Percentiles rank a stretch among this genome's conserved stretches.
phyloP scores from a whole-genome alignment of 2,329 filamentous ascomycete genomes.

The Diaporthe citriasiana region DNA sequence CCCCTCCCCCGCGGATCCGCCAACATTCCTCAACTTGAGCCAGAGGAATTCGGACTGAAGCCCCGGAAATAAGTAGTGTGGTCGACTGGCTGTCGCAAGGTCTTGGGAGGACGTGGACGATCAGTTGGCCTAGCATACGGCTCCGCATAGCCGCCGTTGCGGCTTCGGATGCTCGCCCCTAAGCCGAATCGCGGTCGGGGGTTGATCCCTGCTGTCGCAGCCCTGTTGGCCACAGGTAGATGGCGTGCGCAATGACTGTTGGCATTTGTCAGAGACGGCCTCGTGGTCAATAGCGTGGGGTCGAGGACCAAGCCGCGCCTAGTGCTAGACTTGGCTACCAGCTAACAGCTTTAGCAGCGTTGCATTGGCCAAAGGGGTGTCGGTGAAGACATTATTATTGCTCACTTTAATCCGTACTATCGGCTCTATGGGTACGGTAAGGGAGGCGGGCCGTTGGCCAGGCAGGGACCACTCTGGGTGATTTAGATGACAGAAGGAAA shows the following conservation, averaged over 20 bases:
- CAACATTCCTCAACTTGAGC: conserved; percentile 19
- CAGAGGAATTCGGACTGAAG: background rate
- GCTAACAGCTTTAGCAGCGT: background rate
- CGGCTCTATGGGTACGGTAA: background rate
- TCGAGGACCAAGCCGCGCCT: background rate
- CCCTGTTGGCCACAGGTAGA: background rate
- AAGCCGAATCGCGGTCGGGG: conserved; percentile 25
- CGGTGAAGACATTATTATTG: background rate
- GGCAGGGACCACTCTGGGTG: background rate
- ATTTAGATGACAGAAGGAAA: background rate
- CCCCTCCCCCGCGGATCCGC: conserved; percentile 17
- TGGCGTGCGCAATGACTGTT: background rate
- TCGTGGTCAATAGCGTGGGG: background rate
- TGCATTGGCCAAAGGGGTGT: background rate
- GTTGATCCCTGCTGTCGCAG: conserved; percentile 1
- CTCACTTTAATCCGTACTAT: background rate
- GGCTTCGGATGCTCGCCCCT: conserved; percentile 8
- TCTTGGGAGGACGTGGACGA: background rate
- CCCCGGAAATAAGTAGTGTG: conserved; percentile 19
- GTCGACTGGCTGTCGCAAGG: conserved; percentile 10
- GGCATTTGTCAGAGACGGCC: conserved; percentile 18
- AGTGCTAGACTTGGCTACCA: background rate
- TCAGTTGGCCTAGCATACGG: background rate
- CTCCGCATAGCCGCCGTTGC: conserved; percentile 18
- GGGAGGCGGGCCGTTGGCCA: conserved; percentile 13